phyloP scores from a whole-genome alignment of 305 asterid species.

The Fraxinus dipetala region DNA sequence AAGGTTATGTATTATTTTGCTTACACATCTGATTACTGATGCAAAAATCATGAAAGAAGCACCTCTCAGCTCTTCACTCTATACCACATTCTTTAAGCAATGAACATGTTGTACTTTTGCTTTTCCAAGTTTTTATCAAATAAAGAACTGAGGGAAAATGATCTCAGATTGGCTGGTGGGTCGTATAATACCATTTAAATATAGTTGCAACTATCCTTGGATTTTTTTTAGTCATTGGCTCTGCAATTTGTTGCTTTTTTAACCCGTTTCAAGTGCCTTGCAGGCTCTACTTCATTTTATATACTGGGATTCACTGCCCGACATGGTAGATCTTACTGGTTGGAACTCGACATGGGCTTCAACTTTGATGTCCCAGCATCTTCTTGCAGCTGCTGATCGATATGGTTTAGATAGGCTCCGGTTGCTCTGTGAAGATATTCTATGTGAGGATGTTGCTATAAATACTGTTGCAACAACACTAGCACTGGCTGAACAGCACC shows the following conservation, averaged over 20 bases:
- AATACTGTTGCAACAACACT: constrained; percentile 93
- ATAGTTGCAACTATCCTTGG: not conserved
- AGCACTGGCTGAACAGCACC: constrained; percentile 95
- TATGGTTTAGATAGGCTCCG: constrained; percentile 89
- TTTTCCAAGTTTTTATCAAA: constrained; percentile 4
- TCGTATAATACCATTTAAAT: not conserved
- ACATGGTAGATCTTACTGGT: constrained; percentile 88
- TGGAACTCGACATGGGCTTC: constrained; percentile 76
- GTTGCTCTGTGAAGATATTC: constrained; percentile 74
- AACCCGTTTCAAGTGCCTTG: constrained; percentile 16
- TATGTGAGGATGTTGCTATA: constrained; percentile 85
- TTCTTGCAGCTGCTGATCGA: constrained; percentile 93
- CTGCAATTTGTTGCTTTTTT: not conserved
- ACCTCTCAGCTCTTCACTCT: not conserved
- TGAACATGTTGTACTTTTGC: not conserved
- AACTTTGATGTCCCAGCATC: constrained; percentile 87
- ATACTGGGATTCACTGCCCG: constrained; percentile 81
- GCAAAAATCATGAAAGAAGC: not conserved
- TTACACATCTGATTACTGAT: not conserved
- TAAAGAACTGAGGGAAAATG: not conserved
- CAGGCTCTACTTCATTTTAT: constrained; percentile 88
- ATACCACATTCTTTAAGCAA: not conserved
- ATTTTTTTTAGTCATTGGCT: not conserved
- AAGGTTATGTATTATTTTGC: not conserved
- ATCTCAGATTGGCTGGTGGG: not conserved